Conservation (phyloP, 2,329 filamentous ascomycete genomes). For the Xylaria polymorpha region DNA sequence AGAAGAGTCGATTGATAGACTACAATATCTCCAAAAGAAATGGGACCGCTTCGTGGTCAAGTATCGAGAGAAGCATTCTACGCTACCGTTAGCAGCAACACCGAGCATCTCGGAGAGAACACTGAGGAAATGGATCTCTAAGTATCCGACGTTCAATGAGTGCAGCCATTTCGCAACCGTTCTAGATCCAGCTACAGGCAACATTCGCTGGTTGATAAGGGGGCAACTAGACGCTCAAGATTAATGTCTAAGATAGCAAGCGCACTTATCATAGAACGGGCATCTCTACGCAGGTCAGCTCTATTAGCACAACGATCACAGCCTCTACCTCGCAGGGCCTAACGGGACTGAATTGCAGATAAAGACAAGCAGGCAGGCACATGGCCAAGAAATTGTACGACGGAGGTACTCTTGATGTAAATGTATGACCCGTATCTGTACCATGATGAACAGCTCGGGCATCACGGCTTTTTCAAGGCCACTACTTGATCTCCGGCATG, state of each 20-base stretch:
- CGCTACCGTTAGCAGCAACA: conserved; percentile 24
- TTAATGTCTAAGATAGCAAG: neutral
- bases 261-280: neutral
- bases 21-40: conserved; percentile 52
- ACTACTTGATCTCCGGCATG: conserved; percentile 67
- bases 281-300: neutral
- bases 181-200: conserved; percentile 64
- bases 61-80: conserved; percentile 32
- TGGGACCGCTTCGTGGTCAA: conserved; percentile 51
- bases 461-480: conserved; percentile 72
- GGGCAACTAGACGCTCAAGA: conserved; percentile 1
- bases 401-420: conserved; percentile 20
- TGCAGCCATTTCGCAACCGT: conserved; percentile 68
- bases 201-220: conserved; percentile 57
- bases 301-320: neutral
- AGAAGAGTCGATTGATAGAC: conserved; percentile 50
- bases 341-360: neutral
- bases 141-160: conserved; percentile 66
- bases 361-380: conserved; percentile 5
- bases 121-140: conserved; percentile 61
- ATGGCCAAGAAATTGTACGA: conserved; percentile 8
- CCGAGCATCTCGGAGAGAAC: conserved; percentile 48
- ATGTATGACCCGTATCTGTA: conserved; percentile 76
- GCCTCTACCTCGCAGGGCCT: neutral
- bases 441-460: conserved; percentile 65